Evolutionary conservation across 148 eudicot genomes (phyloP).

Genomic region (Cornus florida): DNA sequence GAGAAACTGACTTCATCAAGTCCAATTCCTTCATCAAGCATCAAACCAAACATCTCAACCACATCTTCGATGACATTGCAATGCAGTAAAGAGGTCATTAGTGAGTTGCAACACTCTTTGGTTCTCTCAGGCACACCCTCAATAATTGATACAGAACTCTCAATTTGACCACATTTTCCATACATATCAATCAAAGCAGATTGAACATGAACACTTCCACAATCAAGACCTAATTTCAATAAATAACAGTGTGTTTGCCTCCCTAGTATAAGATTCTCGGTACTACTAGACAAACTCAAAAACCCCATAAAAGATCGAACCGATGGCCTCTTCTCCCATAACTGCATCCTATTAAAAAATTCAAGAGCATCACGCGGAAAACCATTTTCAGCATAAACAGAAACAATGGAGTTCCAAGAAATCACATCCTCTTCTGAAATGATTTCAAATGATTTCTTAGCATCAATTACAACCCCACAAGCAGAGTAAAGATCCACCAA

Average conservation of each 20-base stretch:
- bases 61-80: conserved; percentile 56
- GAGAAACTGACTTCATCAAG: conserved; percentile 73
- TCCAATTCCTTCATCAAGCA: conserved; percentile 56
- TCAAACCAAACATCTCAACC: conserved; percentile 64
- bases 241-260: conserved; percentile 59
- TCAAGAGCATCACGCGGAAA: conserved; percentile 45
- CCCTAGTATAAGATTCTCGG: conserved; percentile 44
- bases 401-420: conserved; percentile 85
- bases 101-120: conserved; percentile 62
- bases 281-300: conserved; percentile 54
- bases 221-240: conserved; percentile 55
- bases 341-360: conserved; percentile 50
- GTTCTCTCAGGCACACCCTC: conserved; percentile 36
- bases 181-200: conserved; percentile 90
- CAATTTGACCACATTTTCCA: conserved; percentile 78
- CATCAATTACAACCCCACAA: conserved; percentile 57
- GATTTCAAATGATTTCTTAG: conserved; percentile 52
- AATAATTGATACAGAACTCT: conserved; percentile 44
- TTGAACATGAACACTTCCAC: conserved; percentile 49
- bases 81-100: conserved; percentile 72
- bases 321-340: conserved; percentile 67
- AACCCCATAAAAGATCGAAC: conserved; percentile 60
- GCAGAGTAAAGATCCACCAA: conserved; percentile 81
- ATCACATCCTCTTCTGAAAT: conserved; percentile 62
- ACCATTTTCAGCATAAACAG: conserved; percentile 47